A percentile compares a stretch with the other conserved stretches of the same genome.
Evolutionary conservation across 2,329 filamentous ascomycete species (phyloP).

Genomic region (Aurifilum marmelostoma): DNA sequence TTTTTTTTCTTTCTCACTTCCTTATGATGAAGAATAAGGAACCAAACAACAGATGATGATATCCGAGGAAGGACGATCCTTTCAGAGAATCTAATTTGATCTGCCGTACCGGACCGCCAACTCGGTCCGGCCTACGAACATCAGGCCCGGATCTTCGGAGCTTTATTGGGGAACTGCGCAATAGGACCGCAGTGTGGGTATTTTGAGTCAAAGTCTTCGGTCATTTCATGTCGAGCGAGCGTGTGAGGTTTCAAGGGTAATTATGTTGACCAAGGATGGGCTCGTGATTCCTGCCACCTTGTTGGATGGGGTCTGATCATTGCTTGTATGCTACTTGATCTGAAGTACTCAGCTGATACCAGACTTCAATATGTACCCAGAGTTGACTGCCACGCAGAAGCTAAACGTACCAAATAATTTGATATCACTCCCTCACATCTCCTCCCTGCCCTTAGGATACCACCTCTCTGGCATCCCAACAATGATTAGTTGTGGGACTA

Average conservation of each 20-base stretch:
- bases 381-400: not conserved
- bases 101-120: not conserved
- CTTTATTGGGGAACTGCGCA: constrained; percentile 12
- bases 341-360: not conserved
- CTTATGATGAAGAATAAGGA: not conserved
- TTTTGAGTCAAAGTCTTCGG: too few species aligned
- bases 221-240: too few species aligned
- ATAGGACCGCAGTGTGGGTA: not conserved
- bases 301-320: not conserved
- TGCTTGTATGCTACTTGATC: not conserved
- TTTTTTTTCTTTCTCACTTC: not conserved
- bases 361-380: not conserved
- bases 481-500: not conserved
- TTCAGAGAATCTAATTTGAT: not conserved
- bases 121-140: not conserved
- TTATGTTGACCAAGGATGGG: not conserved
- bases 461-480: not conserved
- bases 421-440: not conserved
- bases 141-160: constrained; percentile 18
- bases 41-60: not conserved
- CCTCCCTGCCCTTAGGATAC: not conserved
- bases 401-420: not conserved
- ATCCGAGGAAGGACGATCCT: not conserved
- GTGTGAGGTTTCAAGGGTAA: too few species aligned
- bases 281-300: not conserved